Evolutionary conservation across 176 grass and related monocot species (phyloP), one percentile per base, ranked within the genome.

Genomic region (Canna indica): DNA sequence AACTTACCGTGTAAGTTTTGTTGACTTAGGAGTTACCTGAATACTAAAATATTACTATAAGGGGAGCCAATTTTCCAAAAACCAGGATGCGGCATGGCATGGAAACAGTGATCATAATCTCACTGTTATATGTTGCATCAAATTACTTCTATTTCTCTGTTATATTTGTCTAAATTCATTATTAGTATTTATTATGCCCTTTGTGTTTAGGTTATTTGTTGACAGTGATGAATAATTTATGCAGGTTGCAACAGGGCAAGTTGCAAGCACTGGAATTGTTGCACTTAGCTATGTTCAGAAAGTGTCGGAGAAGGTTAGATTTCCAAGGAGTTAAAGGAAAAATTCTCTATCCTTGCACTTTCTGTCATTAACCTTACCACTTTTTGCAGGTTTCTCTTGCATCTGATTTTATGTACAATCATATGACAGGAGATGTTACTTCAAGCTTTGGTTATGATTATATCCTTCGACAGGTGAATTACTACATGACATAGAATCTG

Each of bases 361-460:
- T 32, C 6, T 26, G 41, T 9, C 26, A 77, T 17, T 4, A 59
- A 64, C 70, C 47, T 25, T 24, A 62, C 42, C 56, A 68, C 46
- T 73, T 48, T 65, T 60, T 48, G 59, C 83, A 96, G 91, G 91
- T 86, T 72, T 88, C 85, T 57, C 83, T 96, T 80, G 91, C 88
- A 82, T 78, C 85, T 34, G 85, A 88, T 77, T 91, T 96, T 70
- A 86, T 82, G 75, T 91, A 91, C 79, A 81, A 86, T 75, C 72
- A 84, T 48, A 65, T 80, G 79, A 47, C 88, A 71, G 71, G 76
- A 69, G 77, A 90, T 71, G 87, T 83, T 50, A 79, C 79, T 47
- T 80, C 85, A 64, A 91, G 44, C 47, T 73, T 91, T 48, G 88
- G 91, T 63, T 96, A 96, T 74, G 78, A 91, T 68, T 96, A 96